Conservation (phyloP, 2,329 filamentous ascomycete species). For the Chaetothyriales sp. region DNA sequence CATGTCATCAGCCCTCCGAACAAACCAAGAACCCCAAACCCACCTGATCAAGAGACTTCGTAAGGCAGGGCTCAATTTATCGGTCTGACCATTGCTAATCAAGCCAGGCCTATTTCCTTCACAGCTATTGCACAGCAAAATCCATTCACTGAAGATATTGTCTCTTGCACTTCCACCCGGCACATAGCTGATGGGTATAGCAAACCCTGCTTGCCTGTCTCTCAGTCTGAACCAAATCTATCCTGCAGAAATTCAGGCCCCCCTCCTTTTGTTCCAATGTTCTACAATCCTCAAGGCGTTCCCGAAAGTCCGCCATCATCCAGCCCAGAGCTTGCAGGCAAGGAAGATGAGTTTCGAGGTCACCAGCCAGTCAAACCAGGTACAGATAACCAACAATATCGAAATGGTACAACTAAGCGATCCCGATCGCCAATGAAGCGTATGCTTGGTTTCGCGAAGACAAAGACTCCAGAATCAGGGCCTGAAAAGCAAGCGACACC, state of each 20-base stretch:
- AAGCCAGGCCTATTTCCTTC: slow-evolving; percentile 6
- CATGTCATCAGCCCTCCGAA: not conserved
- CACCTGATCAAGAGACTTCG: not conserved
- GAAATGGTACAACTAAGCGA: slow-evolving; percentile 15
- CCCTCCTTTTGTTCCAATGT: not conserved
- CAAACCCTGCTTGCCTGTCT: not conserved
- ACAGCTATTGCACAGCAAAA: slow-evolving; percentile 6
- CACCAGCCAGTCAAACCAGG: not conserved
- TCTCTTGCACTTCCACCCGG: not conserved
- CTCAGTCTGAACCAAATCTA: not conserved
- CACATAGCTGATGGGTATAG: not conserved
- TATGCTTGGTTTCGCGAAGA: slow-evolving; percentile 29
- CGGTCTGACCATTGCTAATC: not conserved
- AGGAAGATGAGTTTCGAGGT: not conserved
- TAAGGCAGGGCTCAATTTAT: not conserved
- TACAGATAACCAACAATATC: not conserved
- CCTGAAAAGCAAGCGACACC: slow-evolving; percentile 14
- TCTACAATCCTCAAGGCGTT: not conserved
- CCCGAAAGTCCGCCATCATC: not conserved
- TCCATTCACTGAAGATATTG: slow-evolving; percentile 2
- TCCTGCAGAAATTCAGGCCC: not conserved
- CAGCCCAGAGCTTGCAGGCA: not conserved
- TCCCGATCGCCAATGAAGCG: slow-evolving; percentile 27
- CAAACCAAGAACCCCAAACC: not conserved
- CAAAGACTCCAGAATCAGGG: slow-evolving; percentile 21